Evolutionary conservation across 192 early-diverging fungal species (phyloP), one percentile per base, ranked within the genome.

Genomic region (Mortierella claussenii): DNA sequence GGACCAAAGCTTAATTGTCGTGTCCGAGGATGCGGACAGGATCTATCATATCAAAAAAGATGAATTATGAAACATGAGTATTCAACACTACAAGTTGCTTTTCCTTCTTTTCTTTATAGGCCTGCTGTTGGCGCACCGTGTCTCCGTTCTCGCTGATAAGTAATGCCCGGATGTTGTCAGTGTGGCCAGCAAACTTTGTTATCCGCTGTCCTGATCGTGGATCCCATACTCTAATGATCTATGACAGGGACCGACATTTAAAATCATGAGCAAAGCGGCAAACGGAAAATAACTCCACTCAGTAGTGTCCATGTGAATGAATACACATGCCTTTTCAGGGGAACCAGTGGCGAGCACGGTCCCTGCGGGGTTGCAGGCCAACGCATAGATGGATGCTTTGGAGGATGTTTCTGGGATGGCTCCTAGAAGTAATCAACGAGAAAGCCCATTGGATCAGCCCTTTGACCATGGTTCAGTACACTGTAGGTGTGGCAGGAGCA

Each of bases 1-100:
- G 33, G 93, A 94, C 97, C 96, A 99, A n/a, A 98, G 84, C 79
- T 99, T 99, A 54, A 98, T 94, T 0, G 97, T 96, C 2, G 94
- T 86, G 79, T 99, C 97, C 2, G 93, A 94, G 0, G 97, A 99
- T 13, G 92, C 95, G 0, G 94, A 96, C 20, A 99, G 81, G 8
- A 97, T 86, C 92, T 91, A 81, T n/a, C 46, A 7, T 46, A 51
- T 28, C 18, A 44, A 26, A 43, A 45, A 55, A 15, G 28, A 23
- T 13, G 33, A 3, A 17, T 31, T 23, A 4, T 7, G 24, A n/a
- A n/a, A n/a, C n/a, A n/a, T n/a, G n/a, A n/a, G n/a, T n/a, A n/a
- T n/a, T n/a, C n/a, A n/a, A n/a, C n/a, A n/a, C n/a, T n/a, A n/a
- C n/a, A n/a, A n/a, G n/a, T n/a, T n/a, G n/a, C n/a, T n/a, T n/a